These are phyloP conservation scores for Sanghuangporus weigelae DNA, from an alignment of 1,284 basidiomycete species.

Conservation along the genomic window DNA sequence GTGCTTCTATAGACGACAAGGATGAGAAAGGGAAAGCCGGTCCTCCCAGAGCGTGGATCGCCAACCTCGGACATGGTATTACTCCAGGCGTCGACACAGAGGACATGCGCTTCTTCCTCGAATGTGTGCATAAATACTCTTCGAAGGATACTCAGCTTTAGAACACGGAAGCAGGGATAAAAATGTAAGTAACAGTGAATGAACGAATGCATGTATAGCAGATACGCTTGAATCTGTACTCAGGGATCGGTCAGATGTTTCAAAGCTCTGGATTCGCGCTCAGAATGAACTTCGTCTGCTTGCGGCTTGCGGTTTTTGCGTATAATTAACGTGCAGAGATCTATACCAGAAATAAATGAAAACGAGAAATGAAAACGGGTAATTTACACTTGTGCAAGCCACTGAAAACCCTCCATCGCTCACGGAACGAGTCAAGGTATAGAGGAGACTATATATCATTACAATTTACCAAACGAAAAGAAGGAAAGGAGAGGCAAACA, in stretches of 20 bases:
- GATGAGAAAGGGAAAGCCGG: conserved; percentile 35
- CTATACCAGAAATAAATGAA: not conserved
- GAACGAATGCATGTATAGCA: too few species aligned
- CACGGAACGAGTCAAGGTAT: not conserved
- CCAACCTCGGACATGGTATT: conserved; percentile 96
- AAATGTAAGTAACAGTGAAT: too few species aligned
- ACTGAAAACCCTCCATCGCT: not conserved
- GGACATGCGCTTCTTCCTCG: conserved; percentile 84
- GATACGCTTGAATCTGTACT: too few species aligned
- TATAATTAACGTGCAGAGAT: not conserved
- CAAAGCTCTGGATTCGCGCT: not conserved
- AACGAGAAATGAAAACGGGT: not conserved
- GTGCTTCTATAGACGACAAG: conserved; percentile 23
- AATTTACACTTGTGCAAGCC: conserved; percentile 9
- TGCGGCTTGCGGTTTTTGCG: not conserved
- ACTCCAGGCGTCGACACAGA: conserved; percentile 94
- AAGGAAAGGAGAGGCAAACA: not conserved
- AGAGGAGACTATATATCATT: not conserved
- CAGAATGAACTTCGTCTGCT: not conserved
- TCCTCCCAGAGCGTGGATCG: conserved; percentile 73
- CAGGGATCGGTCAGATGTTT: not conserved
- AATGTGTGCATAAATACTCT: conserved; percentile 87
- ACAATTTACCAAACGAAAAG: not conserved
- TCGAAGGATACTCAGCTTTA: conserved; percentile 19
- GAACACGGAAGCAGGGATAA: not conserved